phyloP scores from a whole-genome alignment of 768 basidiomycete genomes.

The Macrolepiota dolichaula region DNA sequence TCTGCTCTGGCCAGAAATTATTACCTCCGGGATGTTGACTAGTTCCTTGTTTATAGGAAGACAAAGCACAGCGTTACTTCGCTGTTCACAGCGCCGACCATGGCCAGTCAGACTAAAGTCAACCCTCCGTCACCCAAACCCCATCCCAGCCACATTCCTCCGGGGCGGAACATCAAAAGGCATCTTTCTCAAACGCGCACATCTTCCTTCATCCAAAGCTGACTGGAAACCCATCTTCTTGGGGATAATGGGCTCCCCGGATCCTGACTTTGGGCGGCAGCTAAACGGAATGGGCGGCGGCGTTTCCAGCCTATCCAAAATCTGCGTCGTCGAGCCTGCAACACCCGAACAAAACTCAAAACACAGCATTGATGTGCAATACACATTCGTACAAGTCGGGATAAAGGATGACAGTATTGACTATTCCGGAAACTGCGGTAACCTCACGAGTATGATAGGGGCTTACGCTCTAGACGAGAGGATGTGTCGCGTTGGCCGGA shows the following conservation, averaged over 20 bases:
- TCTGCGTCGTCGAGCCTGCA: slow-evolving; percentile 59
- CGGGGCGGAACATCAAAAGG: slow-evolving; percentile 81
- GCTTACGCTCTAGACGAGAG: slow-evolving; percentile 70
- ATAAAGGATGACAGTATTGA: slow-evolving; percentile 60
- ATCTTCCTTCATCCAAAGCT: slow-evolving; percentile 47
- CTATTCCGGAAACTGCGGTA: slow-evolving; percentile 74
- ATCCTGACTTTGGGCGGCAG: slow-evolving; percentile 62
- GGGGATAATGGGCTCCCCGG: slow-evolving; percentile 81
- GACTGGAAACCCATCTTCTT: slow-evolving; percentile 64
- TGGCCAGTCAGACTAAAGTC: neutral
- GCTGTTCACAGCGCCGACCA: neutral
- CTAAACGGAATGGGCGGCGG: slow-evolving; percentile 84
- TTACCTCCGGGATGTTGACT: neutral
- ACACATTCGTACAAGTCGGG: slow-evolving; percentile 67
- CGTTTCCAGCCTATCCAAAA: slow-evolving; percentile 70
- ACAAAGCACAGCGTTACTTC: neutral
- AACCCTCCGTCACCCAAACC: slow-evolving; percentile 22
- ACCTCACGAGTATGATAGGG: slow-evolving; percentile 70
- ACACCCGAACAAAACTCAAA: slow-evolving; percentile 30
- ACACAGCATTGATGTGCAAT: slow-evolving; percentile 51
- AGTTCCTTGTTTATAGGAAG: neutral
- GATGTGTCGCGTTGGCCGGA: slow-evolving; percentile 31
- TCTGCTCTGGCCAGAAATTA: neutral
- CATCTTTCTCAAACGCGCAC: slow-evolving; percentile 53
- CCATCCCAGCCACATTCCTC: slow-evolving; percentile 52